These are phyloP conservation scores for Asterionellopsis glacialis DNA, from an alignment of 108 stramenopile genomes.

Conservation along the genomic window DNA sequence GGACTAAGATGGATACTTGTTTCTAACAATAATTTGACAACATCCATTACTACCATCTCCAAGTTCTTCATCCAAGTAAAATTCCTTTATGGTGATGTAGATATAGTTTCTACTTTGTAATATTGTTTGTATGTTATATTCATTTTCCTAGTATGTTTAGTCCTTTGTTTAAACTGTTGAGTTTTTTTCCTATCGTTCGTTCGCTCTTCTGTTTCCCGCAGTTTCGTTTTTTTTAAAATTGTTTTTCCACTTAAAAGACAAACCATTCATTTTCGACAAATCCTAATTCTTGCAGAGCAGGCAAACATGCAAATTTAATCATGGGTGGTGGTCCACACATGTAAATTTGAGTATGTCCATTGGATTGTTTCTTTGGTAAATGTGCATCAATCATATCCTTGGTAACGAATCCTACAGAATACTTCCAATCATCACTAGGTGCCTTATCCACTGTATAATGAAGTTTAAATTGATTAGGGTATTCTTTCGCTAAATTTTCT, in stretches of 20 bases:
- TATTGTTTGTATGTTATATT: too few species aligned
- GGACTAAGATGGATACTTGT: too few species aligned
- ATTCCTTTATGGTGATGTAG: too few species aligned
- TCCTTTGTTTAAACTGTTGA: too few species aligned
- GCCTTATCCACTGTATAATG: slow-evolving; percentile 90
- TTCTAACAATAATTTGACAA: too few species aligned
- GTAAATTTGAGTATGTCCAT: slow-evolving; percentile 78
- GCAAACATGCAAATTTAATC: slow-evolving; percentile 96
- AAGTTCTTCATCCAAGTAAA: too few species aligned
- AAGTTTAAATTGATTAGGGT: slow-evolving; percentile 74
- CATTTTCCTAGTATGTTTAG: too few species aligned
- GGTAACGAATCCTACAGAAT: slow-evolving; percentile 87
- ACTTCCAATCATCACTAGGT: slow-evolving; percentile 73
- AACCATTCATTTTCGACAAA: slow-evolving; percentile 80
- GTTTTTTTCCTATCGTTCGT: too few species aligned
- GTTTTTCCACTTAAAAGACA: slow-evolving; percentile 66
- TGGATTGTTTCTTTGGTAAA: slow-evolving; percentile 30
- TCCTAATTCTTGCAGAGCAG: slow-evolving; percentile 86
- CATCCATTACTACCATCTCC: too few species aligned
- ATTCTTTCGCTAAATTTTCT: slow-evolving; percentile 60
- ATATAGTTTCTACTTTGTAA: too few species aligned
- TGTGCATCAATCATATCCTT: slow-evolving; percentile 87
- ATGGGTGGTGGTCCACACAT: slow-evolving; percentile 99
- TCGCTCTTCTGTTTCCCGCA: too few species aligned
- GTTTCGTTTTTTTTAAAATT: too few species aligned